Base-by-base conservation (phyloP, 2,329 filamentous ascomycete species). In the Venturiaceae sp. region DNA sequence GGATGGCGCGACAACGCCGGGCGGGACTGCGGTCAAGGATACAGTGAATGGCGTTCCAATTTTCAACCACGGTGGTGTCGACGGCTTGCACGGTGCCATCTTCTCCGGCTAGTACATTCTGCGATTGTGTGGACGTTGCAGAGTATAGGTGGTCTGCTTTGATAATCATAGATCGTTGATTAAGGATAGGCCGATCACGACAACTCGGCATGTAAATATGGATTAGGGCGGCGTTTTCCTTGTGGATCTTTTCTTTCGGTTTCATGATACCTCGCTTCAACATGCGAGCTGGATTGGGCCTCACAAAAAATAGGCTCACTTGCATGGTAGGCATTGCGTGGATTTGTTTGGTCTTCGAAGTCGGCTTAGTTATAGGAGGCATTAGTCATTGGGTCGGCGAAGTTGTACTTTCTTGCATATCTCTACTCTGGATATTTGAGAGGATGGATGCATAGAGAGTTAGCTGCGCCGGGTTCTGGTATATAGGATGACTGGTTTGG, bases 181-280 rank as follows among this genome's bases (percentile, higher is more conserved):
- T 21, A 19, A 3, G 9, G 16, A 8, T 53, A 26, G 30, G 34
- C 13, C 32, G 50, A 53, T 11, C 4, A 19, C 11, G 28, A 53
- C 4, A 11, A 3, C 5, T 37, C 1, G n/a, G 33, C 30, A 1
- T 28, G 2, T 23, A 36, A 19, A 41, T 23, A 13, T 32, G 36
- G 9, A 19, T 41, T 16, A 14, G 2, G 53, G 28, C 5, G 53
- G 37, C 33, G 53, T 39, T 32, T 32, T 39, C 14, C 3, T 21
- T 7, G 26, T 13, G n/a, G 19, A 28, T 19, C n/a, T 2, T 13
- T 7, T n/a, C 4, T 39, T 32, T 30, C 16, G 53, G 11, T 41
- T 28, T 44, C 36, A 44, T 44, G 53, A 56, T 56, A 44, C 53
- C 53, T 56, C 53, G 53, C 53, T 56, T 56, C 53, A 56, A 56